Evolutionary conservation across 192 early-diverging fungal genomes (phyloP).

Genomic region (Diversispora eburnea): DNA sequence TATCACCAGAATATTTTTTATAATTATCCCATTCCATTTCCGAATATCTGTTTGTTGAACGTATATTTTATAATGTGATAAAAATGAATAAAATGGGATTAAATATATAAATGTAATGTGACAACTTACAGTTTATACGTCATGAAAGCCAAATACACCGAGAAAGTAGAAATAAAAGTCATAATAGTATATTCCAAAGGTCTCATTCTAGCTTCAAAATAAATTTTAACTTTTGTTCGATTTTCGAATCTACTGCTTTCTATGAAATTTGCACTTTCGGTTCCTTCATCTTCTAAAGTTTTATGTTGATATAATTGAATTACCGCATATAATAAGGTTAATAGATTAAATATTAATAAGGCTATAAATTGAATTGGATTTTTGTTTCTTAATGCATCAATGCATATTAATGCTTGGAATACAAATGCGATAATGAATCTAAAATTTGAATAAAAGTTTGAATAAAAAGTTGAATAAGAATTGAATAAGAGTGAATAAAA

Average conservation of each 20-base stretch:
- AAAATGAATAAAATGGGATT: too few relatives aligned
- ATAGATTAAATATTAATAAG: constrained; percentile 64
- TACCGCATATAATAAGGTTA: constrained; percentile 61
- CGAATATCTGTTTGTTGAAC: constrained; percentile 15
- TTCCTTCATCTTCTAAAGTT: constrained; percentile 25
- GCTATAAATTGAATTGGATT: constrained; percentile 91
- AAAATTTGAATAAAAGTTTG: background rate
- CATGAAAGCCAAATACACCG: constrained; percentile 30
- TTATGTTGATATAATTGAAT: constrained; percentile 55
- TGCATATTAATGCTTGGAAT: constrained; percentile 10
- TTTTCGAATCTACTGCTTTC: background rate
- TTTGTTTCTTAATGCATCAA: constrained; percentile 6
- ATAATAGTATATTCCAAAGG: constrained; percentile 48
- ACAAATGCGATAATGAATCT: constrained; percentile 23
- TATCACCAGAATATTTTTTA: constrained; percentile 42
- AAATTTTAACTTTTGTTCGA: constrained; percentile 5
- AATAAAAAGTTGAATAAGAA: background rate
- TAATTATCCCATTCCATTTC: constrained; percentile 49
- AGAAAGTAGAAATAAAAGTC: constrained; percentile 38
- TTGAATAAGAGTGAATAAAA: background rate
- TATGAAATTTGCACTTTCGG: background rate
- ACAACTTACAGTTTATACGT: constrained; percentile 26
- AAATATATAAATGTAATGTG: too few relatives aligned
- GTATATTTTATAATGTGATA: too few relatives aligned
- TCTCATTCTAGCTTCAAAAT: constrained; percentile 33